These are phyloP conservation scores for Fusarium hostae DNA, from an alignment of 2,329 filamentous ascomycete species.

Conservation along the genomic window DNA sequence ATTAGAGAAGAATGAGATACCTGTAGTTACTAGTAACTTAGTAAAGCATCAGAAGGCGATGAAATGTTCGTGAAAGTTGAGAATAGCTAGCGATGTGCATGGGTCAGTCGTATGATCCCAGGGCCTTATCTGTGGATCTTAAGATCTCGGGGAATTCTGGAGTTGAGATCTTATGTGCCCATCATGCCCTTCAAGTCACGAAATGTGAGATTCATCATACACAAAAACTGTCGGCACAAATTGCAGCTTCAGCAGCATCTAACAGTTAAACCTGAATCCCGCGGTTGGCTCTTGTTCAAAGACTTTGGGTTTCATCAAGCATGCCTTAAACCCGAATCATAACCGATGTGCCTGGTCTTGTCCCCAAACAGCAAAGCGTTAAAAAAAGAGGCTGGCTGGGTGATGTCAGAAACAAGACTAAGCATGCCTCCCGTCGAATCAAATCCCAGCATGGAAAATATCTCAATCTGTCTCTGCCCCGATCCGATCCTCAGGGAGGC, in stretches of 20 bases:
- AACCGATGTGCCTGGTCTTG: not conserved
- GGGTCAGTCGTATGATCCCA: not conserved
- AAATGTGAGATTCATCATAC: fast-evolving
- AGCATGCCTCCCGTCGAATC: not conserved
- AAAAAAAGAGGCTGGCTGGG: not conserved
- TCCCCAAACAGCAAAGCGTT: not conserved
- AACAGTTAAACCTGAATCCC: not conserved
- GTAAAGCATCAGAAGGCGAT: not conserved
- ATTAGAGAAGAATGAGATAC: fast-evolving
- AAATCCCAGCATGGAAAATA: not conserved
- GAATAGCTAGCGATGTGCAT: not conserved
- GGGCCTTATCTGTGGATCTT: not conserved
- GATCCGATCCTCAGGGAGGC: slow-evolving; percentile 14
- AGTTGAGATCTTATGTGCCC: not conserved
- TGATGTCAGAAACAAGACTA: not conserved
- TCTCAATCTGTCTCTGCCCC: slow-evolving; percentile 7
- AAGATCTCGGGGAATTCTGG: not conserved
- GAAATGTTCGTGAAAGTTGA: not conserved
- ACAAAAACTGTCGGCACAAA: fast-evolving
- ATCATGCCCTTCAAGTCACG: fast-evolving
- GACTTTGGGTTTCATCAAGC: fast-evolving
- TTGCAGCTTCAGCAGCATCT: fast-evolving
- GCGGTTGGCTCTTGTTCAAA: not conserved
- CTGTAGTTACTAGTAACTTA: fast-evolving
- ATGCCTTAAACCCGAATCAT: not conserved